Conservation (phyloP, 805 yeast species). For the Candida broadrunensis region DNA sequence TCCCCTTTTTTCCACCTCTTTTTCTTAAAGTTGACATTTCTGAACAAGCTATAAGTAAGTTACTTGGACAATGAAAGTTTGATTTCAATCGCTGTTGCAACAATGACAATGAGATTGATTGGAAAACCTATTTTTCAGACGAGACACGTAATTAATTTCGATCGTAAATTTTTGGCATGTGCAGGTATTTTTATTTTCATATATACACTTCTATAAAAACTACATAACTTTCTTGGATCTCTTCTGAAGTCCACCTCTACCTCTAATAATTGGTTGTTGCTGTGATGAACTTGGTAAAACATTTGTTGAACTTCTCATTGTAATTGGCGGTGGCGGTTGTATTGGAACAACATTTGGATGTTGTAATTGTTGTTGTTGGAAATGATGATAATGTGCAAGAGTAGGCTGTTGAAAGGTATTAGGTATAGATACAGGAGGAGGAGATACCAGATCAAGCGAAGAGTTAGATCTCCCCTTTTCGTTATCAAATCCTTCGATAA, state of each 20-base stretch:
- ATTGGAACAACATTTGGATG: neutral
- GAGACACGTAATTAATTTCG: no score
- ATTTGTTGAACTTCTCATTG: neutral
- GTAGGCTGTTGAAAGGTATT: constrained; percentile 5
- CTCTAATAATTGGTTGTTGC: constrained; percentile 32
- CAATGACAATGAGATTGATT: no score
- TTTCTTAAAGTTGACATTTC: constrained; percentile 13
- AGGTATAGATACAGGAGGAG: neutral
- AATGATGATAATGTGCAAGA: neutral
- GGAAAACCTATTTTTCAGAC: no score
- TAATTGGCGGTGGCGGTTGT: constrained; percentile 4
- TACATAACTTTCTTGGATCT: constrained; percentile 38
- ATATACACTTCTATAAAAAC: neutral
- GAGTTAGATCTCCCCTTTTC: constrained; percentile 1
- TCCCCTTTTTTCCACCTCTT: constrained; percentile 19
- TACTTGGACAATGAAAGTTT: no score
- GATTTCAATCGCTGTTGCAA: no score
- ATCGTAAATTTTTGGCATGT: no score
- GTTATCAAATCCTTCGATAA: constrained; percentile 1
- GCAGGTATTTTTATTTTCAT: no score
- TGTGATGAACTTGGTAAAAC: neutral
- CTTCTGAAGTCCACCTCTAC: constrained; percentile 45
- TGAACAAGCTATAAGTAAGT: no score
- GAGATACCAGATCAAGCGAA: constrained; percentile 2
- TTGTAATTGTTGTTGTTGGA: neutral